Evolutionary conservation across 2,329 filamentous ascomycete species (phyloP).

Genomic region (Penicillium capsulatum): DNA sequence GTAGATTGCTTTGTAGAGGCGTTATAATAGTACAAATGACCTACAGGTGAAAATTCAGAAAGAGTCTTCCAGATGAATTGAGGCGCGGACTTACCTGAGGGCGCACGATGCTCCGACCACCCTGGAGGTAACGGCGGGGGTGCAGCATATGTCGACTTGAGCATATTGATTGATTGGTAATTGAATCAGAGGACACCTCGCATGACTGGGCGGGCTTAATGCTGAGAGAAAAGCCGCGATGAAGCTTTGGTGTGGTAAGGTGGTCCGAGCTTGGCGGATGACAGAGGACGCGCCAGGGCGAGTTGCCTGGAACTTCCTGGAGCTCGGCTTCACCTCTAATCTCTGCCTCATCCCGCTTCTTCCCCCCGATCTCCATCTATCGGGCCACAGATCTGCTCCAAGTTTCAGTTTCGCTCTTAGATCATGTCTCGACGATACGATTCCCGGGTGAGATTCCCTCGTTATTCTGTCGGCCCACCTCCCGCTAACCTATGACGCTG

Average conservation of each 20-base stretch:
- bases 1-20: slow-evolving; percentile 77
- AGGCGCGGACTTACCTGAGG: slow-evolving; percentile 53
- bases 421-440: slow-evolving; percentile 96
- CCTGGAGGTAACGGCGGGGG: slow-evolving; percentile 67
- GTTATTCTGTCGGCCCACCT: slow-evolving; percentile 25
- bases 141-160: slow-evolving; percentile 72
- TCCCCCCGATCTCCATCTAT: slow-evolving; percentile 17
- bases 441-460: slow-evolving; percentile 68
- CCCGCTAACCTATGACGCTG: slow-evolving; percentile 36
- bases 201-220: slow-evolving; percentile 4
- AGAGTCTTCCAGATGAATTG: slow-evolving; percentile 8
- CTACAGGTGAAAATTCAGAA: slow-evolving; percentile 39
- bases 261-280: slow-evolving; percentile 40
- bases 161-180: slow-evolving; percentile 48
- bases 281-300: slow-evolving; percentile 37
- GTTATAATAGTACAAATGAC: slow-evolving; percentile 87
- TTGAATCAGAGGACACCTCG: not conserved
- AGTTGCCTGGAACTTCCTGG: slow-evolving; percentile 37
- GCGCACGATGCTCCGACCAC: slow-evolving; percentile 92
- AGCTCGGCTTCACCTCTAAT: slow-evolving; percentile 32
- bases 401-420: slow-evolving; percentile 17
- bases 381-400: slow-evolving; percentile 9
- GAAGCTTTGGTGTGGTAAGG: slow-evolving; percentile 28
- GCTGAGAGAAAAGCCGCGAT: slow-evolving; percentile 10
- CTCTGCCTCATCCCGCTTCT: slow-evolving; percentile 16